Percentiles rank a stretch among this genome's conserved stretches.
Evolutionary conservation across 345 rosid genomes (phyloP).

Genomic region (Noccaea bulbosa): DNA sequence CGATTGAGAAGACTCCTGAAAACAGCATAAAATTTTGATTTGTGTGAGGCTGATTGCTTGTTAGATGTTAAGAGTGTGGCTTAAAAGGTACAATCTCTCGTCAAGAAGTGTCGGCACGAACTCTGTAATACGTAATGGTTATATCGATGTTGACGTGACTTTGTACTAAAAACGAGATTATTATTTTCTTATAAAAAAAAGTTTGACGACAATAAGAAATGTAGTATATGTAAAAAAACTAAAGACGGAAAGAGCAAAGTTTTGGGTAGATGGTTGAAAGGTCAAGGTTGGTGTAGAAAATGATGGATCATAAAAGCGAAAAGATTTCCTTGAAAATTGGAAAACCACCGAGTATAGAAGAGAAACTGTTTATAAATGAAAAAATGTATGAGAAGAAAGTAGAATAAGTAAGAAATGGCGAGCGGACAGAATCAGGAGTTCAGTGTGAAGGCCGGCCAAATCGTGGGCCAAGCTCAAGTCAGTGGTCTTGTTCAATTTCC

Average conservation of each 20-base stretch:
- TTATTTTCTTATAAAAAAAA: too few species aligned
- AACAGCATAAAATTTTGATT: constrained; percentile 22
- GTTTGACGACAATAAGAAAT: background rate
- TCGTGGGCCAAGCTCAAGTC: constrained; percentile 43
- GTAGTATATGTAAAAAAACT: background rate
- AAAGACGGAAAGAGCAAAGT: background rate
- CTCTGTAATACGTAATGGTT: constrained; percentile 36
- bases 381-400: constrained; percentile 14
- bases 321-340: constrained; percentile 24
- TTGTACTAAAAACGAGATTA: background rate
- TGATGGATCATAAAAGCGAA: constrained; percentile 27
- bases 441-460: constrained; percentile 43
- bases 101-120: constrained; percentile 12
- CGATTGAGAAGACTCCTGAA: constrained; percentile 45
- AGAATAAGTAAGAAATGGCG: constrained; percentile 40
- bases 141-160: constrained; percentile 6
- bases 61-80: constrained; percentile 14
- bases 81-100: constrained; percentile 1
- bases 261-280: background rate
- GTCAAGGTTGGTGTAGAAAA: constrained; percentile 29
- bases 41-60: constrained; percentile 27
- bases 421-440: constrained; percentile 35
- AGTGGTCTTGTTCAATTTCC: constrained; percentile 38
- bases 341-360: constrained; percentile 25
- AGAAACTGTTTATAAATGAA: background rate